Evolutionary conservation across 1,284 basidiomycete genomes (phyloP), one percentile per base, ranked within the genome.

Genomic region (Sanguinoderma infundibulare): DNA sequence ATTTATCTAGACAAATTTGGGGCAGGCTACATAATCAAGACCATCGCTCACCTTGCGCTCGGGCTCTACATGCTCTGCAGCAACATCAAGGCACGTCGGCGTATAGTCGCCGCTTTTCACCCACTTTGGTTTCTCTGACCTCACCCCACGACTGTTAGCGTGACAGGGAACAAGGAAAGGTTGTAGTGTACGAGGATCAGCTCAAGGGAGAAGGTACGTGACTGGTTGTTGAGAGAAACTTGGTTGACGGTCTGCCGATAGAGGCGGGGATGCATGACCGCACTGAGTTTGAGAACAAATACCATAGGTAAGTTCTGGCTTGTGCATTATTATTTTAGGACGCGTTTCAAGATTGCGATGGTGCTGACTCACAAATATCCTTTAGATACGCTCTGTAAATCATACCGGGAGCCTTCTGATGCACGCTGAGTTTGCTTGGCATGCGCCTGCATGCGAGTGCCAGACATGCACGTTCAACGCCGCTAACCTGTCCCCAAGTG

Each of bases 201-300:
- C 65, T 69, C 4, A 67, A 65, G 60, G 65, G 67, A 54, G 63
- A 69, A 61, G 67, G 67, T 67, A 14, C 34, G 34, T 14, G 6
- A 14, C 14, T 14, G 34, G 14, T 35, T 35, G 6, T 35, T 35
- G 34, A 6, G 6, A 14, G 34, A n/a, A n/a, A n/a, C 14, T 32
- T 32, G 2, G 10, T 51, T 52, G 10, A 52, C 34, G 3, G 22
- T 20, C 30, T 15, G 20, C 28, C 7, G 15, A 5, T 56, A 69
- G 68, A 67, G 66, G 68, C 66, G 36, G 66, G 68, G 12, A 69
- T 69, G 66, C 68, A 65, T 38, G 66, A 69, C 34, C 44, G 69
- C n/a, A 68, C 64, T 2, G 66, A 68, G 49, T 62, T 68, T 20
- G 65, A 67, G 60, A 69, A 66, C 42, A 55, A 35, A 1, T 69